phyloP scores from a whole-genome alignment of 148 eudicot species.

The Rhododendron henanense region DNA sequence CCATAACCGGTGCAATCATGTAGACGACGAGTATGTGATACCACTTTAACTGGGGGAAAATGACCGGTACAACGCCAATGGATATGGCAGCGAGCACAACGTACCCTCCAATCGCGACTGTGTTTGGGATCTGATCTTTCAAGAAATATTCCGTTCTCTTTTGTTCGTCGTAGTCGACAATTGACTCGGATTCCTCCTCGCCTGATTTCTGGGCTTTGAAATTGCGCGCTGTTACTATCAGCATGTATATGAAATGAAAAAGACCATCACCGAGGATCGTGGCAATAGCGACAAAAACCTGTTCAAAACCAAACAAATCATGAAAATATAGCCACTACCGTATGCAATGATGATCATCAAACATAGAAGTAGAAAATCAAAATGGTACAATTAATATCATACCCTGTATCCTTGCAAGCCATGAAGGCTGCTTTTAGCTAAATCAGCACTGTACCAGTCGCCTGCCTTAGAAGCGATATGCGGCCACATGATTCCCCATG shows the following conservation, averaged over 20 bases:
- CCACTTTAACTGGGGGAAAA: constrained; percentile 31
- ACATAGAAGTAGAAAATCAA: neutral
- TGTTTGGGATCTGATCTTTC: constrained; percentile 24
- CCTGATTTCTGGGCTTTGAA: neutral
- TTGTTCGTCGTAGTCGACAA: constrained; percentile 11
- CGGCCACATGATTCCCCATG: constrained; percentile 45
- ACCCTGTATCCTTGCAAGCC: constrained; percentile 45
- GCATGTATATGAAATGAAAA: constrained; percentile 26
- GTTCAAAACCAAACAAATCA: neutral
- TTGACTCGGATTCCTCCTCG: neutral
- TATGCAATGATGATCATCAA: neutral
- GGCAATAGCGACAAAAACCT: constrained; percentile 39
- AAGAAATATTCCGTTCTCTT: constrained; percentile 17
- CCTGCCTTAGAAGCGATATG: constrained; percentile 20
- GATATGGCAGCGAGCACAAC: constrained; percentile 16
- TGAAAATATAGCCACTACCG: neutral
- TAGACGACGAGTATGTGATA: constrained; percentile 28
- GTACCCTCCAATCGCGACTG: constrained; percentile 18
- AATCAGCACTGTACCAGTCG: constrained; percentile 21
- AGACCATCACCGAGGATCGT: constrained; percentile 41
- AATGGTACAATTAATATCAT: neutral
- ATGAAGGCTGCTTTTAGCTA: constrained; percentile 22
- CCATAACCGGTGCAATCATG: constrained; percentile 23
- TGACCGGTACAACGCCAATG: constrained; percentile 3
- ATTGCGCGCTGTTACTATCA: neutral